phyloP scores from a whole-genome alignment of 2,329 filamentous ascomycete genomes.

The Penicillium paneum region DNA sequence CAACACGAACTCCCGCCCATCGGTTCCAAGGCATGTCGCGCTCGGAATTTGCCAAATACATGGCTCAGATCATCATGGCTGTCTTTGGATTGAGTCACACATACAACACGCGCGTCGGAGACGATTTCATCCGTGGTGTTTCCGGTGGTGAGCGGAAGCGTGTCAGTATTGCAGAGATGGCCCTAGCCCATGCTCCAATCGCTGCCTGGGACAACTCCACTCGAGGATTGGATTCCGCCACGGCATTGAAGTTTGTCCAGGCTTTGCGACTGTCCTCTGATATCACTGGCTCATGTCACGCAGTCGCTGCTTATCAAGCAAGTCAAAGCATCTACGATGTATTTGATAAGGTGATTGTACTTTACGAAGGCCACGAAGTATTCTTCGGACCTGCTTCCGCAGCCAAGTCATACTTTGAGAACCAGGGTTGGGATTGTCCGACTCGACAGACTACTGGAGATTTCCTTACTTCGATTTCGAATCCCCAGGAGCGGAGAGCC shows the following conservation, averaged over 20 bases:
- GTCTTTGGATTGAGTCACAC: constrained; percentile 48
- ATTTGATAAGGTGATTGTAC: constrained; percentile 67
- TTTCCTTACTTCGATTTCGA: constrained; percentile 66
- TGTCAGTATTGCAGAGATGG: constrained; percentile 57
- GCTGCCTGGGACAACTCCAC: constrained; percentile 46
- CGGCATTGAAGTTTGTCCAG: constrained; percentile 53
- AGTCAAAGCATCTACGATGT: constrained; percentile 43
- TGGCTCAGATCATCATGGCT: constrained; percentile 44
- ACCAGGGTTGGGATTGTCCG: constrained; percentile 65
- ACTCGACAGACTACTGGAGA: constrained; percentile 64
- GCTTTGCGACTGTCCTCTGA: constrained; percentile 48
- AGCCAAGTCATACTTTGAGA: constrained; percentile 64
- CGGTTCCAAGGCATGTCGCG: constrained; percentile 29
- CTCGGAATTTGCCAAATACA: constrained; percentile 41
- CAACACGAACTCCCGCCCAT: constrained; percentile 52
- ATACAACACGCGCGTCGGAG: constrained; percentile 43
- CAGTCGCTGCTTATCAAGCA: constrained; percentile 53
- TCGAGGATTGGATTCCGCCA: constrained; percentile 49
- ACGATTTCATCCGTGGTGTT: constrained; percentile 58
- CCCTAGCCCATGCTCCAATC: constrained; percentile 44
- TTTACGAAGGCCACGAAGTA: constrained; percentile 72
- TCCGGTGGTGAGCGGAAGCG: constrained; percentile 60
- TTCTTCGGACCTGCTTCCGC: constrained; percentile 62
- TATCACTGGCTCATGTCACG: constrained; percentile 44
- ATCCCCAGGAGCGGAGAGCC: constrained; percentile 55